Evolutionary conservation across 164 flowering plant genomes (phyloP).

Genomic region (Tetrastigma voinierianum): DNA sequence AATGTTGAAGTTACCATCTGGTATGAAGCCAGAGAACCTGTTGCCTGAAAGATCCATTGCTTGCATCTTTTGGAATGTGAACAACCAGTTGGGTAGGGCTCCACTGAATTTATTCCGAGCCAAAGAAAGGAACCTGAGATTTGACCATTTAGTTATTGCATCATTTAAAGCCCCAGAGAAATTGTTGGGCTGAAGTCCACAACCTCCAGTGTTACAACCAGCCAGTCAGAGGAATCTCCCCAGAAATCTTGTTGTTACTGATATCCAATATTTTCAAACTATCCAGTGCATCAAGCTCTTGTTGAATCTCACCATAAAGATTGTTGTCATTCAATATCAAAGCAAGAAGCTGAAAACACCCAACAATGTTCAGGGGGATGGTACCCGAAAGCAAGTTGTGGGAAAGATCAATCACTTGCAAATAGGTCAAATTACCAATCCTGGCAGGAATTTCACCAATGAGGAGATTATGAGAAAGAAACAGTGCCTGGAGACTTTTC

Average conservation of each 20-base stretch:
- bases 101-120: constrained; percentile 74
- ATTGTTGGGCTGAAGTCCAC: constrained; percentile 85
- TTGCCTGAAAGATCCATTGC: constrained; percentile 71
- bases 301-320: constrained; percentile 82
- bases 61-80: constrained; percentile 56
- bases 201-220: constrained; percentile 85
- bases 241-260: constrained; percentile 74
- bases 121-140: constrained; percentile 70
- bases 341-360: constrained; percentile 86
- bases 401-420: constrained; percentile 88
- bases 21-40: constrained; percentile 74
- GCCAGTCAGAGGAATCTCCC: constrained; percentile 90
- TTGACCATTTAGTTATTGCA: constrained; percentile 80
- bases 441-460: constrained; percentile 75
- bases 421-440: constrained; percentile 86
- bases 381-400: constrained; percentile 72
- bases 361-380: constrained; percentile 80
- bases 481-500: constrained; percentile 78
- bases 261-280: constrained; percentile 78
- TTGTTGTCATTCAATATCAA: constrained; percentile 73
- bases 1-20: constrained; percentile 66
- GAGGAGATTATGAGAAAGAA: constrained; percentile 74
- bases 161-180: constrained; percentile 74
- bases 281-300: constrained; percentile 88
- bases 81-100: constrained; percentile 73